Percentiles rank a stretch among this genome's conserved stretches.
phyloP scores from a whole-genome alignment of 768 basidiomycete genomes.

The Botryobasidium botryosum region DNA sequence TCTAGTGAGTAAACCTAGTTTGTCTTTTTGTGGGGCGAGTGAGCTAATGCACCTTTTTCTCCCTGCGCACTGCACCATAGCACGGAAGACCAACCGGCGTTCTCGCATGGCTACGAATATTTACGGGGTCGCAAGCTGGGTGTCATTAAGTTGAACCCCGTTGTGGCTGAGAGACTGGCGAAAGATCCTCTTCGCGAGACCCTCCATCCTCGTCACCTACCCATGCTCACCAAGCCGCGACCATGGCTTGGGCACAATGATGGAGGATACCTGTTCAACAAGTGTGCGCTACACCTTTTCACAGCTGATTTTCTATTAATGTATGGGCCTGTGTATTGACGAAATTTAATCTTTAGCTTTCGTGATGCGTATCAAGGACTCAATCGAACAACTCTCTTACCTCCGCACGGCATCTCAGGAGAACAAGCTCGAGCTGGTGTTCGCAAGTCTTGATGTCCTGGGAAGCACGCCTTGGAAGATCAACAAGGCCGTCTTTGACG shows the following conservation, averaged over 20 bases:
- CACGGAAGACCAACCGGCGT: slow-evolving; percentile 71
- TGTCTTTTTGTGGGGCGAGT: slow-evolving; percentile 1
- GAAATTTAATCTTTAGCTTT: slow-evolving; percentile 24
- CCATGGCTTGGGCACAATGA: slow-evolving; percentile 65
- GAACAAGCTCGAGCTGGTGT: slow-evolving; percentile 70
- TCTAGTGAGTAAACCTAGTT: slow-evolving; percentile 33
- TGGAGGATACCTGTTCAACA: slow-evolving; percentile 73
- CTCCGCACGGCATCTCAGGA: slow-evolving; percentile 53
- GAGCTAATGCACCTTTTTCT: background rate
- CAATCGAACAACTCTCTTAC: slow-evolving; percentile 64
- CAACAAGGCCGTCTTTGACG: slow-evolving; percentile 60
- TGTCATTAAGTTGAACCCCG: slow-evolving; percentile 71
- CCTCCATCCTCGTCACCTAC: slow-evolving; percentile 83
- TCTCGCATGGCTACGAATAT: slow-evolving; percentile 85
- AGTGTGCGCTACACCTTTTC: slow-evolving; percentile 29
- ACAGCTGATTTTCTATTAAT: slow-evolving; percentile 1
- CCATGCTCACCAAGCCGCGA: slow-evolving; percentile 84
- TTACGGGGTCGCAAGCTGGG: slow-evolving; percentile 89
- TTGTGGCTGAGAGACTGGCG: slow-evolving; percentile 58
- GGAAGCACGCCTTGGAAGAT: slow-evolving; percentile 82
- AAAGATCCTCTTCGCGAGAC: slow-evolving; percentile 52
- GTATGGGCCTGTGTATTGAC: no score
- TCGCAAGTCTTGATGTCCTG: slow-evolving; percentile 77
- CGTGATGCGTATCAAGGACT: slow-evolving; percentile 90
- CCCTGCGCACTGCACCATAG: slow-evolving; percentile 22